These are phyloP conservation scores for Trichosporon sp. DNA, from an alignment of 1,284 basidiomycete species.

Conservation along the genomic window DNA sequence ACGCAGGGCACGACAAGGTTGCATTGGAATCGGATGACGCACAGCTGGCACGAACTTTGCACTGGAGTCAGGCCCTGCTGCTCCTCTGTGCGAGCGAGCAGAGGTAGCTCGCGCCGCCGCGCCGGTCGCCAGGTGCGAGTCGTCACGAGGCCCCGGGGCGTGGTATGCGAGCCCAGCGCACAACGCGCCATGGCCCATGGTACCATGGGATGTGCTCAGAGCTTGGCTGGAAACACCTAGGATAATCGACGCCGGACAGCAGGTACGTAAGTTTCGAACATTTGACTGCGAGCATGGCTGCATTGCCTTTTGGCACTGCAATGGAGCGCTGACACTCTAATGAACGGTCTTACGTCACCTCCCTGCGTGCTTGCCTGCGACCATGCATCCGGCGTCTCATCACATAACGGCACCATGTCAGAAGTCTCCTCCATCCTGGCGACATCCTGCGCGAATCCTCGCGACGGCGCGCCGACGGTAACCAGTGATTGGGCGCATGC, in stretches of 20 bases:
- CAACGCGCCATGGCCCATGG: too few species aligned
- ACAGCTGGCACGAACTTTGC: background rate
- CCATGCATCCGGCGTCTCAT: background rate
- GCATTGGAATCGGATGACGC: background rate
- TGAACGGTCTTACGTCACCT: background rate
- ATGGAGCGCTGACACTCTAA: background rate
- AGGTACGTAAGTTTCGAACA: background rate
- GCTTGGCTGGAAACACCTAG: background rate
- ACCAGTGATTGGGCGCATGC: background rate
- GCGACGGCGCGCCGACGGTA: background rate
- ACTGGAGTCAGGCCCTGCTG: background rate
- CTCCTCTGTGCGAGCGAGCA: background rate
- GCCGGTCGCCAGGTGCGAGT: background rate
- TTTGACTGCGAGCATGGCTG: background rate
- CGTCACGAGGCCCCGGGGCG: background rate
- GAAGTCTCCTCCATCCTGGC: background rate
- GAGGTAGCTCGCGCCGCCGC: too few species aligned
- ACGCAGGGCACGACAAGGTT: background rate
- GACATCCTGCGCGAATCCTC: background rate
- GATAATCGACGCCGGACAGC: background rate
- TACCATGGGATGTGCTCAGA: background rate
- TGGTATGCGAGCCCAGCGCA: too few species aligned
- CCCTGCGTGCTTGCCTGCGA: background rate
- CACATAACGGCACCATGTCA: too few species aligned
- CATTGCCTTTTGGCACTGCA: background rate